Conservation (phyloP, 305 asterid genomes). For the Fraxinus baroniana region DNA sequence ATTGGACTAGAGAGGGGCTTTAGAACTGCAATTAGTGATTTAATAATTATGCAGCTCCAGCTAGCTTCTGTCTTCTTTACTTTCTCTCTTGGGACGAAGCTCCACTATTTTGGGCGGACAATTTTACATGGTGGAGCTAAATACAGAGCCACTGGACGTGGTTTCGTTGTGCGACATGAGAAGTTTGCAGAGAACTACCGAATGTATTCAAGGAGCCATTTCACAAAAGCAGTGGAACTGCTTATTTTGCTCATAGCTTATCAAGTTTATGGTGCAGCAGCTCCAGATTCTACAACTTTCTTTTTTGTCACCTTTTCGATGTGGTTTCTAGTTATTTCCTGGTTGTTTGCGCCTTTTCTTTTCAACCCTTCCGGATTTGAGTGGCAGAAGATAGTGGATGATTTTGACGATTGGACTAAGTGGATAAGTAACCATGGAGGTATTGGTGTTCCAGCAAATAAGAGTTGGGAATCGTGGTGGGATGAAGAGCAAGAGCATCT, state of each 20-base stretch:
- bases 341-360: constrained; percentile 26
- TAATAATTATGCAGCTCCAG: constrained; percentile 30
- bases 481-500: constrained; percentile 28
- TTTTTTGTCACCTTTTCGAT: constrained; percentile 12
- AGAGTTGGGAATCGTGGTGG: constrained; percentile 32
- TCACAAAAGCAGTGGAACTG: constrained; percentile 28
- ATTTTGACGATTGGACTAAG: constrained; percentile 20
- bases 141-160: constrained; percentile 37
- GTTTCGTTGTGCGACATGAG: constrained; percentile 31
- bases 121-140: constrained; percentile 35
- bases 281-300: constrained; percentile 3
- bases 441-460: constrained; percentile 19
- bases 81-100: constrained; percentile 28
- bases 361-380: constrained; percentile 30
- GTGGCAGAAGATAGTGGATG: constrained; percentile 29
- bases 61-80: constrained; percentile 31
- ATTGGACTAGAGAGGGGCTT: constrained; percentile 24
- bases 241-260: constrained; percentile 22
- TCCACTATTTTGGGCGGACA: constrained; percentile 32
- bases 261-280: constrained; percentile 15
- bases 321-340: constrained; percentile 27
- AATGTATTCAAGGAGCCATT: constrained; percentile 33
- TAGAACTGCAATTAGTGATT: constrained; percentile 26
- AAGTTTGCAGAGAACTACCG: constrained; percentile 34
- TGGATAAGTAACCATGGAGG: constrained; percentile 25